Percentiles rank a stretch among this genome's conserved stretches.
These are phyloP conservation scores for Camelina neglecta DNA, from an alignment of 345 rosid species.

Conservation along the genomic window DNA sequence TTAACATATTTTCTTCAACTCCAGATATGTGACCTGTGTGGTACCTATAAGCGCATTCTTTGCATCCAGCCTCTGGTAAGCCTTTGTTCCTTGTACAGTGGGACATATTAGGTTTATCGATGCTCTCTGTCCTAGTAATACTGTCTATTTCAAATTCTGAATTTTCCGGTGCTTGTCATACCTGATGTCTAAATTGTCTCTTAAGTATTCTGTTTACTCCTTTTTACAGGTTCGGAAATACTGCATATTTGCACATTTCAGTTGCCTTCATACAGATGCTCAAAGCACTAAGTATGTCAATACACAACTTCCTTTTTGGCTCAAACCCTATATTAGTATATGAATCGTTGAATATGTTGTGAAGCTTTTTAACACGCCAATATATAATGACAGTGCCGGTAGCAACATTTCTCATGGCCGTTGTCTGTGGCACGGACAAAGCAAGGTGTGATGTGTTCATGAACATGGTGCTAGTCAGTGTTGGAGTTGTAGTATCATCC, in stretches of 20 bases:
- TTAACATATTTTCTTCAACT: slow-evolving; percentile 25
- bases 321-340: slow-evolving; percentile 11
- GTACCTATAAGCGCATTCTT: slow-evolving; percentile 94
- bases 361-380: slow-evolving; percentile 25
- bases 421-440: slow-evolving; percentile 89
- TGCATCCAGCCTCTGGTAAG: slow-evolving; percentile 99
- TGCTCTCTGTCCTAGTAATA: not conserved
- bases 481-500: slow-evolving; percentile 91
- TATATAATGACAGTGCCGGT: slow-evolving; percentile 83
- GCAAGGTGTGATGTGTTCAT: slow-evolving; percentile 88
- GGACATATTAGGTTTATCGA: not conserved
- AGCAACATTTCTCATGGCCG: slow-evolving; percentile 86
- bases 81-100: slow-evolving; percentile 24
- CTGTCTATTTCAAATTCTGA: slow-evolving; percentile 8
- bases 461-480: slow-evolving; percentile 97
- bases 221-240: slow-evolving; percentile 84
- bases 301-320: slow-evolving; percentile 18
- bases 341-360: slow-evolving; percentile 11
- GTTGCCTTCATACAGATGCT: slow-evolving; percentile 99
- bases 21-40: slow-evolving; percentile 91
- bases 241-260: slow-evolving; percentile 86
- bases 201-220: slow-evolving; percentile 28
- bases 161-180: slow-evolving; percentile 1
- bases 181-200: slow-evolving; percentile 7
- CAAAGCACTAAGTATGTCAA: slow-evolving; percentile 86